These are phyloP conservation scores for Pseudopithomyces maydicus DNA, from an alignment of 2,329 filamentous ascomycete species.

Conservation along the genomic window DNA sequence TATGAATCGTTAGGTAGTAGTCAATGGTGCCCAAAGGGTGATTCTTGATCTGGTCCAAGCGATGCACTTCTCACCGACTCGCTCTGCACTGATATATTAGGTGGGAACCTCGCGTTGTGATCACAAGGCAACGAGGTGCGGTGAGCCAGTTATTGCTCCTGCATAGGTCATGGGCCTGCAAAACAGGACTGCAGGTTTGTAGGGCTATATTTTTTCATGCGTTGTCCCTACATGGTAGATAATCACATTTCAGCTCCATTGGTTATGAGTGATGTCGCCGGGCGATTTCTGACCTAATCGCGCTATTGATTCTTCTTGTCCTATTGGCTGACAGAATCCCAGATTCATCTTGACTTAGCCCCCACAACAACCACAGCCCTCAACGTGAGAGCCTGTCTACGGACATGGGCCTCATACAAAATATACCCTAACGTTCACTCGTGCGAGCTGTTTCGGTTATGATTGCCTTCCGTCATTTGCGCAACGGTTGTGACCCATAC, in stretches of 20 bases:
- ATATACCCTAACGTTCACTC: neutral
- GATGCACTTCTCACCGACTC: slow-evolving; percentile 1
- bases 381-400: neutral
- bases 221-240: neutral
- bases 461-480: neutral
- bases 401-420: neutral
- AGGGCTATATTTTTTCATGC: neutral
- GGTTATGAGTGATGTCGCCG: neutral
- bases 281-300: slow-evolving; percentile 26
- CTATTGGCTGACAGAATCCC: slow-evolving; percentile 12
- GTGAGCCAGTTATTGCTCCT: neutral
- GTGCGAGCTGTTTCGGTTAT: neutral
- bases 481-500: neutral
- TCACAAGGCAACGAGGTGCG: neutral
- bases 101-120: neutral
- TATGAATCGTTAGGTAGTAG: slow-evolving; percentile 43
- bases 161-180: neutral
- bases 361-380: slow-evolving; percentile 2
- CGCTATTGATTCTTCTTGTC: slow-evolving; percentile 9
- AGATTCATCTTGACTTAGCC: neutral
- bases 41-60: slow-evolving; percentile 5
- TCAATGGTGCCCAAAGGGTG: slow-evolving; percentile 26
- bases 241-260: neutral
- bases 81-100: neutral
- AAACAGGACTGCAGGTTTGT: neutral